Conservation (phyloP, 331 rosid genomes). For the Rhamnella rubrinervis region DNA sequence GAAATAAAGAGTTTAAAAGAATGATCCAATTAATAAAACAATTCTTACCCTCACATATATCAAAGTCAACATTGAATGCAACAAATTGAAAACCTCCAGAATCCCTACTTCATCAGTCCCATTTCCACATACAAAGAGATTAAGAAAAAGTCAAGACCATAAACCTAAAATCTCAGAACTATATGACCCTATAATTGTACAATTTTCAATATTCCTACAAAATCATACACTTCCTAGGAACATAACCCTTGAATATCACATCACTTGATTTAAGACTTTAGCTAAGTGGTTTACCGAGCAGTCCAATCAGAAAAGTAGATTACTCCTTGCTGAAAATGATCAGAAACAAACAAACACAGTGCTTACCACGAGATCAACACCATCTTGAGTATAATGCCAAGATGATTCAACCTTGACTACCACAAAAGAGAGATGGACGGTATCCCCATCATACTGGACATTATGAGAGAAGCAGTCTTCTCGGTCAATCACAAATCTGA, state of each 20-base stretch:
- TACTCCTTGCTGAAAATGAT: not conserved
- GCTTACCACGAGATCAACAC: constrained; percentile 59
- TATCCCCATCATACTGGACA: constrained; percentile 53
- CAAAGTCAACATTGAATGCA: not conserved
- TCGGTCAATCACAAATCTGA: constrained; percentile 69
- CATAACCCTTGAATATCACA: not conserved
- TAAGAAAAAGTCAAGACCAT: too few relatives aligned
- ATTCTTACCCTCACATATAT: not conserved
- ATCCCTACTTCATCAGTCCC: not conserved
- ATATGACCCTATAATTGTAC: too few relatives aligned
- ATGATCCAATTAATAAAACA: not conserved
- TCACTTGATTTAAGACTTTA: not conserved
- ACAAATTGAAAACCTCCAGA: not conserved
- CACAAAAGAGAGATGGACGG: constrained; percentile 65
- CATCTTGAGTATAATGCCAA: constrained; percentile 51
- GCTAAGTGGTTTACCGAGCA: not conserved
- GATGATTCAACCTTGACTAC: constrained; percentile 48
- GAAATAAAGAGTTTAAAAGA: not conserved
- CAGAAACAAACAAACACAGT: not conserved
- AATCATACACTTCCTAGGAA: too few relatives aligned
- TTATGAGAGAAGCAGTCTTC: constrained; percentile 64
- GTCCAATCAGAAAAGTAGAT: not conserved
- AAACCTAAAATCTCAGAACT: too few relatives aligned
- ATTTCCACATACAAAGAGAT: not conserved
- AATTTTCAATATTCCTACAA: too few relatives aligned